A percentile compares a stretch with the other conserved stretches of the same genome.
These are phyloP conservation scores for Lactarius psammicola DNA, from an alignment of 768 basidiomycete species.

Conservation along the genomic window DNA sequence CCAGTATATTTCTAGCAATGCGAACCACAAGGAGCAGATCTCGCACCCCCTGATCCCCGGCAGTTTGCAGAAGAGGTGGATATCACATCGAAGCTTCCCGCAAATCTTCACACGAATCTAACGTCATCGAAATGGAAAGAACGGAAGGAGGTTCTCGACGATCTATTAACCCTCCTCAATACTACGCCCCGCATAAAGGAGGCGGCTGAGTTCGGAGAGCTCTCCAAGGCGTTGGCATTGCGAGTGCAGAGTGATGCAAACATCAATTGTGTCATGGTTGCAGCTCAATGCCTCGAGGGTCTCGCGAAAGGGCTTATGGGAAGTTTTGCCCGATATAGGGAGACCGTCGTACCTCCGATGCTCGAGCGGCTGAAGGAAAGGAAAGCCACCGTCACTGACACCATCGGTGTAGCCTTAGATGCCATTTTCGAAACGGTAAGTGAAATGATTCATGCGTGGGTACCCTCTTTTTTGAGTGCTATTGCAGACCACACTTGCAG, in stretches of 20 bases:
- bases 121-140: conserved; percentile 98
- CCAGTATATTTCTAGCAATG: conserved; percentile 8
- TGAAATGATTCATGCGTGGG: conserved; percentile 22
- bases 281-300: conserved; percentile 80
- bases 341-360: conserved; percentile 70
- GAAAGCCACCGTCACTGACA: conserved; percentile 86
- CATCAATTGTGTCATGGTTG: conserved; percentile 90
- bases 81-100: conserved; percentile 71
- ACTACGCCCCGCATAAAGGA: conserved; percentile 77
- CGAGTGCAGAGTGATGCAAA: conserved; percentile 90
- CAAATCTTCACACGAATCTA: conserved; percentile 68
- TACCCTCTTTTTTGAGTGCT: conserved; percentile 20
- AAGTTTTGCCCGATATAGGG: conserved; percentile 72
- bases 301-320: conserved; percentile 79
- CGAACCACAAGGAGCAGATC: conserved; percentile 38
- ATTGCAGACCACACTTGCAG: conserved; percentile 68
- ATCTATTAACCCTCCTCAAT: conserved; percentile 66
- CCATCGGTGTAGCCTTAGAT: conserved; percentile 84
- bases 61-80: conserved; percentile 79
- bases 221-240: conserved; percentile 71
- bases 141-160: conserved; percentile 87
- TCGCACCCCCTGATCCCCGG: conserved; percentile 67
- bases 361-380: conserved; percentile 92
- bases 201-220: conserved; percentile 69
- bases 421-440: conserved; percentile 82